These are phyloP conservation scores for Zychaea mexicana DNA, from an alignment of 371 early-diverging fungal species.

Conservation along the genomic window DNA sequence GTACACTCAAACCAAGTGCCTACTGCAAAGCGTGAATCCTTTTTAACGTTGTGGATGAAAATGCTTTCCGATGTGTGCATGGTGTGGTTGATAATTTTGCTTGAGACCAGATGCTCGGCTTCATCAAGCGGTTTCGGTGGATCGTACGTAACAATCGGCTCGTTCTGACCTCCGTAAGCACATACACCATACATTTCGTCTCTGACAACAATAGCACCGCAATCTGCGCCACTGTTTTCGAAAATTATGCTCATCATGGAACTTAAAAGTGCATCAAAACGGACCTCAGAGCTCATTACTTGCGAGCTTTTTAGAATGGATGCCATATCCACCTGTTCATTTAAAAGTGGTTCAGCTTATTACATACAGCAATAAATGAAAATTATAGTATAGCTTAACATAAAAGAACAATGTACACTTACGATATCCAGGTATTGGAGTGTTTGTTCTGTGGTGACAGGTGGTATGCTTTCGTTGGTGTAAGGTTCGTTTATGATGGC, in stretches of 20 bases:
- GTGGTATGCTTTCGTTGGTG: slow-evolving; percentile 31
- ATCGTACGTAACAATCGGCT: slow-evolving; percentile 42
- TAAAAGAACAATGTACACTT: slow-evolving; percentile 7
- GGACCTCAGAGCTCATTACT: slow-evolving; percentile 51
- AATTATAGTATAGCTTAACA: background rate
- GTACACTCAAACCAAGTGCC: slow-evolving; percentile 49
- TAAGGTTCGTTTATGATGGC: slow-evolving; percentile 28
- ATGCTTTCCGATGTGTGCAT: slow-evolving; percentile 44
- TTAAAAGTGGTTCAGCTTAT: too few species aligned
- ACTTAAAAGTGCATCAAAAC: slow-evolving; percentile 39
- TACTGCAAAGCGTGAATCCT: slow-evolving; percentile 43
- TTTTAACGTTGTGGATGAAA: slow-evolving; percentile 39
- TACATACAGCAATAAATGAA: background rate
- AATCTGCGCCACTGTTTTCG: slow-evolving; percentile 50
- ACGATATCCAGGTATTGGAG: slow-evolving; percentile 42
- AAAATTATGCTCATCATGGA: slow-evolving; percentile 50
- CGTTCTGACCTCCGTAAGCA: slow-evolving; percentile 44
- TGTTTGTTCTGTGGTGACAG: slow-evolving; percentile 45
- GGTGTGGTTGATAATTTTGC: slow-evolving; percentile 42
- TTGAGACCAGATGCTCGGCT: slow-evolving; percentile 35
- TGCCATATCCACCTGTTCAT: slow-evolving; percentile 34
- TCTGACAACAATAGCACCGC: slow-evolving; percentile 48
- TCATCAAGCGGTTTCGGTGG: slow-evolving; percentile 36
- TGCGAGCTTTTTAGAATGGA: slow-evolving; percentile 52
- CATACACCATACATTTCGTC: slow-evolving; percentile 44